Conservation (phyloP, 176 grass and related monocot species). For the Carex kokanica region DNA sequence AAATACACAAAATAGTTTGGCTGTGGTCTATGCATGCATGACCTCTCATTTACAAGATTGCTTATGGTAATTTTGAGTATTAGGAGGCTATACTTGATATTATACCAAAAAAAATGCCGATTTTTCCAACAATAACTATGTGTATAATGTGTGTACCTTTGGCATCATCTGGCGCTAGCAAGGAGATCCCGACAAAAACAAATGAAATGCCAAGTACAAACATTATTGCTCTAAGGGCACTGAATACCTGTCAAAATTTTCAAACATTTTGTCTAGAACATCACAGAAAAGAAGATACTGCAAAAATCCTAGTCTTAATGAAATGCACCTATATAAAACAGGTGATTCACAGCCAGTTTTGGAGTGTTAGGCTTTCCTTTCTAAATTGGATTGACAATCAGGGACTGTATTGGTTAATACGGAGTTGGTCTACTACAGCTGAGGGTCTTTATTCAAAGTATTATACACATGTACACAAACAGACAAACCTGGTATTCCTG, state of each 20-base stretch:
- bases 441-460: background rate
- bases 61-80: background rate
- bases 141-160: constrained; percentile 56
- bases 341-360: background rate
- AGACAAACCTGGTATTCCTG: constrained; percentile 93
- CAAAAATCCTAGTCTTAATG: constrained; percentile 26
- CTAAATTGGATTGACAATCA: background rate
- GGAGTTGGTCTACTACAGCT: background rate
- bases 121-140: background rate
- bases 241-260: constrained; percentile 62
- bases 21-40: background rate
- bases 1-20: background rate
- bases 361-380: background rate
- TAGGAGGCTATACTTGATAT: background rate
- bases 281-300: background rate
- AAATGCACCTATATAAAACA: background rate
- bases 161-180: constrained; percentile 80
- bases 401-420: background rate
- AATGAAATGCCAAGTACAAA: constrained; percentile 79
- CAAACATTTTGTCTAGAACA: constrained; percentile 12
- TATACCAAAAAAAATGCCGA: background rate
- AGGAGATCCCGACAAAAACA: constrained; percentile 92
- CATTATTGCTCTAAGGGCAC: constrained; percentile 86
- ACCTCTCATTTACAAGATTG: background rate
- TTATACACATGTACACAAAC: constrained; percentile 2